phyloP scores from a whole-genome alignment of 2,329 filamentous ascomycete species.

The Clarireedia monteithiana region DNA sequence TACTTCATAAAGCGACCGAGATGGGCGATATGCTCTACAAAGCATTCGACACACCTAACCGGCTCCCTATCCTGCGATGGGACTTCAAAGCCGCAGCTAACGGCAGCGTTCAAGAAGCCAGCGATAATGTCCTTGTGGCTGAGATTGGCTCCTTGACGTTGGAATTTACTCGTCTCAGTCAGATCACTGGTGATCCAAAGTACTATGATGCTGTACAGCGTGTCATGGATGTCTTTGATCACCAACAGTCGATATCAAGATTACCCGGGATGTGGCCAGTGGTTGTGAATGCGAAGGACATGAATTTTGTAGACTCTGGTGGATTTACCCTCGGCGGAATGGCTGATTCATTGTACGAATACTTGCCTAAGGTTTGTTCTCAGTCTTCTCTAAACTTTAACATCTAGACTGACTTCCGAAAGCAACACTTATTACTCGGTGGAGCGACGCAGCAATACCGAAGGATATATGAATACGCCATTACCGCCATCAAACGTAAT shows the following conservation, averaged over 20 bases:
- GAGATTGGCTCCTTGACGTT: constrained; percentile 52
- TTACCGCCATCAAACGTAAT: constrained; percentile 36
- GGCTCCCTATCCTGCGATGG: constrained; percentile 38
- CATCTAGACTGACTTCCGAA: background rate
- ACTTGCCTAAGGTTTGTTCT: constrained; percentile 44
- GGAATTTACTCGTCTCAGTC: constrained; percentile 56
- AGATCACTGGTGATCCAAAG: constrained; percentile 50
- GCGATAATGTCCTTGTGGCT: constrained; percentile 39
- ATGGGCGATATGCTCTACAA: constrained; percentile 28
- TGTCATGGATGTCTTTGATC: constrained; percentile 46
- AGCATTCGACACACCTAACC: constrained; percentile 46
- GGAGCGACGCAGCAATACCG: constrained; percentile 13
- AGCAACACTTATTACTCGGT: constrained; percentile 15
- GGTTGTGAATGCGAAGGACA: constrained; percentile 43
- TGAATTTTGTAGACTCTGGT: constrained; percentile 5
- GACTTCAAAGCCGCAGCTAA: constrained; percentile 35
- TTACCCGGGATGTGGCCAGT: constrained; percentile 58
- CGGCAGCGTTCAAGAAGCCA: constrained; percentile 53
- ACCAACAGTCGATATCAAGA: constrained; percentile 41
- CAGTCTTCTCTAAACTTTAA: background rate
- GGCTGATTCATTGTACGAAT: constrained; percentile 53
- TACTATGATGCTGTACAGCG: constrained; percentile 54
- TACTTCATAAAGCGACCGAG: constrained; percentile 26
- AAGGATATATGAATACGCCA: constrained; percentile 35
- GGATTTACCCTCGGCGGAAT: constrained; percentile 44